Evolutionary conservation across 805 yeast genomes (phyloP), one percentile per base, ranked within the genome.

Genomic region (Clavispora vitiphila): DNA sequence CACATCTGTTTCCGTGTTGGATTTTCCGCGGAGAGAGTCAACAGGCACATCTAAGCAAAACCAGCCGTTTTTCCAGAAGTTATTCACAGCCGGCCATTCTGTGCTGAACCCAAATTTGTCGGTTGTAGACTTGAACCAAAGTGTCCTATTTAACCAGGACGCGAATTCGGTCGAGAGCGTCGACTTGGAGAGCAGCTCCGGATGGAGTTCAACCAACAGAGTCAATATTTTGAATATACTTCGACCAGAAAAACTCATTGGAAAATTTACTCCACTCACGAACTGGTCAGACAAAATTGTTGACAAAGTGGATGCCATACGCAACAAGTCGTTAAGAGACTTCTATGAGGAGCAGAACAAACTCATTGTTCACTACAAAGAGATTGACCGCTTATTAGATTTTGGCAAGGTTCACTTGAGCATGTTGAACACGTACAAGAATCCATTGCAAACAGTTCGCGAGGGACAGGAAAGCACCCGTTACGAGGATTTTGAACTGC

Each of bases 311-410:
- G 39, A 51, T 12, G 48, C 41, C 8, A 46, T 60, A 14, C 57
- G 57, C 35, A 61, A 53, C 18, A 56, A 48, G 31, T 41, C 49
- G 9, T 39, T 76, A 5, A 61, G 68, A 21, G 42, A 57, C 15
- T 83, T 64, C 57, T 85, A 86, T 60, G 58, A 60, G 32, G 56
- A 62, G 2, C 91, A 84, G 60, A 85, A 85, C 56, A 76, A 69
- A 32, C 56, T 80, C 39, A 77, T 84, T 39, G 75, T 71, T 19
- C 65, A 77, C 40, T 82, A 76, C 52, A 58, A 59, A 27, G 83
- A 77, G 43, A 77, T 85, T 20, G 95, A 85, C 56, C 65, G 68
- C 38, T 64, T 84, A 39, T 66, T 85, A 35, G 93, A 83, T 54
- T 76, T 86, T 4, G 89, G 89, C 1, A 58, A 61, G 36, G 72